Percentiles rank a stretch among this genome's conserved stretches.
These are phyloP conservation scores for Sanghuangporus sanghuang DNA, from an alignment of 1,284 basidiomycete genomes.

Conservation along the genomic window DNA sequence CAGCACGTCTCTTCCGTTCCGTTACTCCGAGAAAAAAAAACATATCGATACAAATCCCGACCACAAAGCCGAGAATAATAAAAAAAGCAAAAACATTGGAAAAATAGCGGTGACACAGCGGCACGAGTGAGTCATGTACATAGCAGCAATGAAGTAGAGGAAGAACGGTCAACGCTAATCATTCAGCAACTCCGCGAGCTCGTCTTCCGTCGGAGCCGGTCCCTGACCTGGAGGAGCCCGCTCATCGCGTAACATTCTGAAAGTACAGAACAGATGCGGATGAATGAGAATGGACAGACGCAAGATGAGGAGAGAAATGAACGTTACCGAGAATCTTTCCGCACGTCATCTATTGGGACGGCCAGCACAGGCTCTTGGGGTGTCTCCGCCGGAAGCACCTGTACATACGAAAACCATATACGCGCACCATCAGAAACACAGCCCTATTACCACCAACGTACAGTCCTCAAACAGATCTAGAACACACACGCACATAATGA, in stretches of 20 bases:
- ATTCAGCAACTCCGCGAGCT: conserved; percentile 8
- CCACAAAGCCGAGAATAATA: background rate
- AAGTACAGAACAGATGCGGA: background rate
- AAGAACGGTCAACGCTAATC: too few species aligned
- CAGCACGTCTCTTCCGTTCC: too few species aligned
- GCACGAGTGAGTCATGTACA: too few species aligned
- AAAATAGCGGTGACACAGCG: background rate
- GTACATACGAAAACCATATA: too few species aligned
- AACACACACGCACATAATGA: conserved; percentile 71
- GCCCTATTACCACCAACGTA: background rate
- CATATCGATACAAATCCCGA: too few species aligned
- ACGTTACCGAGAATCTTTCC: conserved; percentile 79
- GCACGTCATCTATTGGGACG: conserved; percentile 87
- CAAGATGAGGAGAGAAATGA: background rate
- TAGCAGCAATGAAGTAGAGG: too few species aligned
- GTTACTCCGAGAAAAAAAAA: too few species aligned
- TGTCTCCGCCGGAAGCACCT: conserved; percentile 94
- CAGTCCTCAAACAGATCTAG: background rate
- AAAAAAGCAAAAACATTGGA: background rate
- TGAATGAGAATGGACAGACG: background rate
- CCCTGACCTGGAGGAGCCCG: conserved; percentile 29
- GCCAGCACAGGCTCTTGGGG: conserved; percentile 74
- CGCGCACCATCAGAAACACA: too few species aligned
- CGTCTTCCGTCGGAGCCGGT: conserved; percentile 3
- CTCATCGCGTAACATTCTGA: conserved; percentile 69